Conservation (phyloP, 768 basidiomycete species). For the Suillus brevipes region DNA sequence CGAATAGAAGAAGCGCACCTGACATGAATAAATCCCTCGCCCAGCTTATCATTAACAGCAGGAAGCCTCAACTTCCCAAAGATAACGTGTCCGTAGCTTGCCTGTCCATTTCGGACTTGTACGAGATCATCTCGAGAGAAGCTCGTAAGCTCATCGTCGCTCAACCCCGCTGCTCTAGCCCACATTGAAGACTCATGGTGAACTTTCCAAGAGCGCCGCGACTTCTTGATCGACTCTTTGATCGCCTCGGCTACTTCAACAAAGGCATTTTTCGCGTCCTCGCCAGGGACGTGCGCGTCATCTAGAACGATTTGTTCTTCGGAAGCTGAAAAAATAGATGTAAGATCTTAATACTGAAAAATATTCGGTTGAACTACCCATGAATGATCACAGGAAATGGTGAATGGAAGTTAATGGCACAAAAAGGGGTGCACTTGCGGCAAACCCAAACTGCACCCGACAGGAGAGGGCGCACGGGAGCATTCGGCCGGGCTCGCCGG, state of each 20-base stretch:
- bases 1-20: conserved; percentile 44
- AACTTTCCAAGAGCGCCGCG: conserved; percentile 68
- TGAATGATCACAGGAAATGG: not conserved
- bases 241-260: conserved; percentile 51
- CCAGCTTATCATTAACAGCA: conserved; percentile 57
- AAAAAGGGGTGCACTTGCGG: not conserved
- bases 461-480: not conserved
- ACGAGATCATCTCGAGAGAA: conserved; percentile 50
- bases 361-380: not conserved
- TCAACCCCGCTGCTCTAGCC: conserved; percentile 53
- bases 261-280: conserved; percentile 68
- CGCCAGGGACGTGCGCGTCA: conserved; percentile 56
- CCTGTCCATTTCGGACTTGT: conserved; percentile 51
- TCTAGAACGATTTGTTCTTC: conserved; percentile 58
- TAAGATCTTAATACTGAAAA: not conserved
- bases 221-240: conserved; percentile 65
- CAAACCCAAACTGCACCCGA: not conserved
- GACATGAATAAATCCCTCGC: conserved; percentile 69
- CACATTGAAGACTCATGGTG: conserved; percentile 60
- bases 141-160: conserved; percentile 50
- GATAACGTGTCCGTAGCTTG: conserved; percentile 70
- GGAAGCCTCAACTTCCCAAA: conserved; percentile 77
- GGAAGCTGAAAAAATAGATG: conserved; percentile 44
- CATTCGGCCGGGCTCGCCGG: not conserved
- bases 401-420: not conserved